phyloP scores from a whole-genome alignment of 2,329 filamentous ascomycete genomes.

The Fusarium sp. region DNA sequence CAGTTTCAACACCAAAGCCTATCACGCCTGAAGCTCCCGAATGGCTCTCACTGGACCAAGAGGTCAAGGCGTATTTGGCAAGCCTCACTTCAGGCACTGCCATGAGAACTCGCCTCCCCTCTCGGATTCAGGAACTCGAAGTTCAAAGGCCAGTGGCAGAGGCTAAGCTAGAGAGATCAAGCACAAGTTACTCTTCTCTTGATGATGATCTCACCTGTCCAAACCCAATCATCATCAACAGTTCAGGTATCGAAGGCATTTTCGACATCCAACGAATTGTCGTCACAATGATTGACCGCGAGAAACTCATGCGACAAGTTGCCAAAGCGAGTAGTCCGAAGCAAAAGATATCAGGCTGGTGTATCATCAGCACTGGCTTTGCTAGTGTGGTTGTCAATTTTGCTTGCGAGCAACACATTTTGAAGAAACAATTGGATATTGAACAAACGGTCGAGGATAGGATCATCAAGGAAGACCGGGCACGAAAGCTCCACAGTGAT shows the following conservation, averaged over 20 bases:
- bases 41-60: background rate
- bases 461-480: background rate
- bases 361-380: slow-evolving; percentile 3
- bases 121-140: background rate
- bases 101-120: fast-evolving
- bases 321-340: background rate
- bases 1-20: background rate
- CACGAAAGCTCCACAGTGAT: background rate
- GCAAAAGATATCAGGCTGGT: slow-evolving; percentile 8
- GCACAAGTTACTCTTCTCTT: background rate
- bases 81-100: background rate
- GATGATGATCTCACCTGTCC: background rate
- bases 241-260: slow-evolving; percentile 4
- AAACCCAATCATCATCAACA: slow-evolving; percentile 2
- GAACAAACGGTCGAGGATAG: slow-evolving; percentile 6
- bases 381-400: slow-evolving; percentile 10
- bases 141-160: background rate
- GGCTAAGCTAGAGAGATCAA: background rate
- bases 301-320: background rate
- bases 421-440: background rate
- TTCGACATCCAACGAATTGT: slow-evolving; percentile 6
- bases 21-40: background rate
- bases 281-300: slow-evolving; percentile 2
- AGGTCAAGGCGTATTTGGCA: background rate
- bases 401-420: background rate